Evolutionary conservation across 495 filamentous ascomycete species (phyloP), one percentile per base, ranked within the genome.

Genomic region (Cercophora newfieldiana): DNA sequence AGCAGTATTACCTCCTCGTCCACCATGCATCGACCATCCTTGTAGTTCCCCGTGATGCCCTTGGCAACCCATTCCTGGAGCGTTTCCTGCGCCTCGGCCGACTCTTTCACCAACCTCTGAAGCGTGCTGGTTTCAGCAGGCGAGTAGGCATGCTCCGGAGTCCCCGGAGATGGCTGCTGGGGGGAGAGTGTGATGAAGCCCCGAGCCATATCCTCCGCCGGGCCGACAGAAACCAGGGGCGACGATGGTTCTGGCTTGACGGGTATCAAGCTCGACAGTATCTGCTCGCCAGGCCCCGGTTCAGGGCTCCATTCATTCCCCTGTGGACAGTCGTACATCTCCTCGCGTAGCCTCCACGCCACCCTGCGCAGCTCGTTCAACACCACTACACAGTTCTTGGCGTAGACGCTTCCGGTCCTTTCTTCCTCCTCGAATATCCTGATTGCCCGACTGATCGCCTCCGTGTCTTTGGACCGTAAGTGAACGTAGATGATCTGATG

Each of bases 401-500:
- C 71, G 59, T 73, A 77, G 21, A 59, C 66, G 62, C 62, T 73
- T 37, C 70, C 73, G 1, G 64, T 68, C 25, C 19, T 25, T 1
- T 69, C 70, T 47, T 77, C 76, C 3, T 16, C 25, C 18, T 73
- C 64, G 37, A 78, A 77, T 10, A 75, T 64, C 18, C 69, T 53
- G 25, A 67, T 68, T 24, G 77, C 74, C 61, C 72, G 75, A 7
- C 56, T 66, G 44, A 79, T 67, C 22, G 68, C 66, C 28, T 60
- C 64, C n/a, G 54, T 44, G 30, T 75, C 71, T 5, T 57, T 62
- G 5, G 71, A 66, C n/a, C 66, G 63, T 47, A 73, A 54, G 49
- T 74, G 74, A 19, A 71, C 57, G 50, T 70, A 74, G 10, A 75
- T 50, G 26, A 80, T 73, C 53, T 75, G 72, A 44, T 77, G 68